Evolutionary conservation across 129 eudicot genomes (phyloP).

Genomic region (Flaveria robusta): DNA sequence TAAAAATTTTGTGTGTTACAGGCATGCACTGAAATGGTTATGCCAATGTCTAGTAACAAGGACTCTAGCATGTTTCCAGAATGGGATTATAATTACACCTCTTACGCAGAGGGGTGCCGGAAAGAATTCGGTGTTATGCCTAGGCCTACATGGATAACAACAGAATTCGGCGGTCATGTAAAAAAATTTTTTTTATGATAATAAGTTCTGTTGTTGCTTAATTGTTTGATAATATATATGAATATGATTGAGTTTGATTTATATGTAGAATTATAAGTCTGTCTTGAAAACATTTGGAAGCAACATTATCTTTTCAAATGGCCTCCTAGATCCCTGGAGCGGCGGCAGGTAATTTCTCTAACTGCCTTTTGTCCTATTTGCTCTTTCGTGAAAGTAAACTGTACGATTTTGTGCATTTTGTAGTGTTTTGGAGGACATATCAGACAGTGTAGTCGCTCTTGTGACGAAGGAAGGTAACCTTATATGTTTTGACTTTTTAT

Average conservation of each 20-base stretch:
- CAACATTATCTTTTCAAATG: slow-evolving; percentile 81
- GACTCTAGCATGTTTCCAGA: slow-evolving; percentile 76
- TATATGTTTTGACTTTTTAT: slow-evolving; percentile 1
- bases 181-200: background rate
- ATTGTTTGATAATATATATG: slow-evolving; percentile 1
- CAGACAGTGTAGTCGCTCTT: slow-evolving; percentile 71
- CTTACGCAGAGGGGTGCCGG: slow-evolving; percentile 56
- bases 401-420: slow-evolving; percentile 17
- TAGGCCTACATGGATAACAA: slow-evolving; percentile 84
- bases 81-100: slow-evolving; percentile 49
- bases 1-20: slow-evolving; percentile 16
- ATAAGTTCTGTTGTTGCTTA: background rate
- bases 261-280: slow-evolving; percentile 55
- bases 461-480: slow-evolving; percentile 75
- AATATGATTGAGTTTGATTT: slow-evolving; percentile 11
- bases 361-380: background rate
- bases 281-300: slow-evolving; percentile 61
- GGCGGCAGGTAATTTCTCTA: slow-evolving; percentile 61
- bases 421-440: slow-evolving; percentile 80
- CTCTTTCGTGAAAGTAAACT: background rate
- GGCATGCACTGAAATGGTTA: slow-evolving; percentile 99
- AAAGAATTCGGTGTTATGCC: slow-evolving; percentile 59
- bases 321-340: slow-evolving; percentile 84
- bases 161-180: slow-evolving; percentile 95
- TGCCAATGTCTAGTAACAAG: slow-evolving; percentile 73